These are phyloP conservation scores for Dissophora ornata DNA, from an alignment of 192 early-diverging fungal species.

Conservation along the genomic window DNA sequence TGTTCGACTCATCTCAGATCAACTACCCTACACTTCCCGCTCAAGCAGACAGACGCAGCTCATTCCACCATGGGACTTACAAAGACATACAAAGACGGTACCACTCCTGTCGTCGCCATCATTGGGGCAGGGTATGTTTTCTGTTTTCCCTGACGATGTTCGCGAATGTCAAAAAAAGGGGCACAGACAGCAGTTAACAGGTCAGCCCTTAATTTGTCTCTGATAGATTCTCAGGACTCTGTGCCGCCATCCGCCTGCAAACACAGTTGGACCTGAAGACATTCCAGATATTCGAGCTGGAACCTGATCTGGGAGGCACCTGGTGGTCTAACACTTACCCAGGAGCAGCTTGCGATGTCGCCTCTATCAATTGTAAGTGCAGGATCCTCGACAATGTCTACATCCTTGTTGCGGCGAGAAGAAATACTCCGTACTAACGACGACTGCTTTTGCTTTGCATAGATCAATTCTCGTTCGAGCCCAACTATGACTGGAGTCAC, in stretches of 20 bases:
- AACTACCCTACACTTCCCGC: too few relatives aligned
- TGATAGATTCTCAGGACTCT: constrained; percentile 60
- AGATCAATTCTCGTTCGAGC: constrained; percentile 50
- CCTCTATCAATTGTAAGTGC: constrained; percentile 59
- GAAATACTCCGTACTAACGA: too few relatives aligned
- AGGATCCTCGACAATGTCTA: too few relatives aligned
- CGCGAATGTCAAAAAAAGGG: too few relatives aligned
- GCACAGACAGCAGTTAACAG: too few relatives aligned
- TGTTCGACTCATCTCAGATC: too few relatives aligned
- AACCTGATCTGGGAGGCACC: constrained; percentile 63
- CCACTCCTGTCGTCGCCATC: constrained; percentile 54
- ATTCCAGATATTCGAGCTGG: constrained; percentile 58
- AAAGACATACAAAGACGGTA: constrained; percentile 51
- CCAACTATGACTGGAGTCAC: constrained; percentile 60
- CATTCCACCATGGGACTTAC: constrained; percentile 35
- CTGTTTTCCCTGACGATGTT: too few relatives aligned
- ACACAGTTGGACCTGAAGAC: constrained; percentile 56
- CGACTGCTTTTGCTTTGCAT: neutral
- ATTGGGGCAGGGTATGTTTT: constrained; percentile 57
- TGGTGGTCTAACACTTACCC: constrained; percentile 64
- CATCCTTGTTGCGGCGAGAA: too few relatives aligned
- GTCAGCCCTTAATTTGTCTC: neutral
- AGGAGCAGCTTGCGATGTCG: constrained; percentile 66
- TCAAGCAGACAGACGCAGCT: too few relatives aligned
- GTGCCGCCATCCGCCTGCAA: constrained; percentile 62